phyloP scores from a whole-genome alignment of 495 filamentous ascomycete genomes.

The Xylaria nigripes region DNA sequence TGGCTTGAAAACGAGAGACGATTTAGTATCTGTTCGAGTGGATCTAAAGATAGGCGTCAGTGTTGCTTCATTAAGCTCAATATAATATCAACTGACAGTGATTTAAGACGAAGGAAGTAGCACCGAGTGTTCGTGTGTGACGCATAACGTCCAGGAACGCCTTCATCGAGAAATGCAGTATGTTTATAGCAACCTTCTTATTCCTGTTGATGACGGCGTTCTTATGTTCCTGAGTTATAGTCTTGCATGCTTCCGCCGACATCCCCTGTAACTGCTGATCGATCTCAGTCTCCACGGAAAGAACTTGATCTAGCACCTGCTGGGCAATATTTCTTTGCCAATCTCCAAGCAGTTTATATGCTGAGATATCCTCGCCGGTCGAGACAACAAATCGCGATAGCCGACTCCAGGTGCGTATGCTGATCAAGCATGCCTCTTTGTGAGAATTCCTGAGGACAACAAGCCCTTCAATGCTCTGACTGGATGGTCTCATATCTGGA shows the following conservation, averaged over 20 bases:
- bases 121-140: constrained; percentile 28
- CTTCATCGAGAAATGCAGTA: constrained; percentile 33
- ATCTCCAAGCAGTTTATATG: constrained; percentile 51
- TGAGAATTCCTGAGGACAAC: constrained; percentile 76
- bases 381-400: constrained; percentile 69
- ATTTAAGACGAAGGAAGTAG: constrained; percentile 32
- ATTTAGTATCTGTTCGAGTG: constrained; percentile 38
- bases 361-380: constrained; percentile 41
- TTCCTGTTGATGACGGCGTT: constrained; percentile 37
- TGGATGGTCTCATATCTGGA: constrained; percentile 55
- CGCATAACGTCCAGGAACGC: constrained; percentile 35
- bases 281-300: constrained; percentile 41
- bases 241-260: constrained; percentile 27
- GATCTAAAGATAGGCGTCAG: constrained; percentile 19
- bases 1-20: constrained; percentile 32
- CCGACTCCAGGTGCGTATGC: constrained; percentile 70
- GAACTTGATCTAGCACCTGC: constrained; percentile 41
- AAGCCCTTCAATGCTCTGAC: constrained; percentile 65
- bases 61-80: background rate
- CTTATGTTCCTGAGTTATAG: constrained; percentile 30
- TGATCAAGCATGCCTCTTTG: constrained; percentile 76
- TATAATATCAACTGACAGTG: constrained; percentile 21
- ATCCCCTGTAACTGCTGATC: constrained; percentile 38
- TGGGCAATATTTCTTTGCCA: constrained; percentile 57
- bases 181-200: constrained; percentile 38